Percentiles rank a stretch among this genome's conserved stretches.
phyloP scores from a whole-genome alignment of 2,329 filamentous ascomycete genomes.

The Trichoderma asperellum region DNA sequence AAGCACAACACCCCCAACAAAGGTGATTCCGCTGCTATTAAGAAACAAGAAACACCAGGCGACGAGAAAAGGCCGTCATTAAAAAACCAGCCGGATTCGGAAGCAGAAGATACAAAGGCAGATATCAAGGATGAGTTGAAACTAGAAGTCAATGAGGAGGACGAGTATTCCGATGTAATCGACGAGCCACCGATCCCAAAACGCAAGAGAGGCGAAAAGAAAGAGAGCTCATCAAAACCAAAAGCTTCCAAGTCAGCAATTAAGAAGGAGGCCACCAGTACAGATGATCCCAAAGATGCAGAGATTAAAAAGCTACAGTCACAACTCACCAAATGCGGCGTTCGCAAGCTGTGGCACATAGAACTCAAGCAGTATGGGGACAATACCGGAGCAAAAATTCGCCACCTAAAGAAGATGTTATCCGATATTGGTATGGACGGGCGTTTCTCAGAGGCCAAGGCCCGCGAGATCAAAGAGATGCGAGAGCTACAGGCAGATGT shows the following conservation, averaged over 20 bases:
- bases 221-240: slow-evolving; percentile 36
- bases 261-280: slow-evolving; percentile 39
- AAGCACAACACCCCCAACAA: background rate
- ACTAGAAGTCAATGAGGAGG: slow-evolving; percentile 40
- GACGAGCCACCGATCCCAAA: slow-evolving; percentile 70
- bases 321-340: slow-evolving; percentile 85
- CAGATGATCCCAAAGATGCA: slow-evolving; percentile 65
- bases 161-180: slow-evolving; percentile 60
- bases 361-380: slow-evolving; percentile 77
- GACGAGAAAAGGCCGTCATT: slow-evolving; percentile 12
- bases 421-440: slow-evolving; percentile 85
- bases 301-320: slow-evolving; percentile 89
- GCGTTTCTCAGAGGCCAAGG: slow-evolving; percentile 82
- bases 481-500: slow-evolving; percentile 84
- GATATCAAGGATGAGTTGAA: slow-evolving; percentile 30
- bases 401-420: slow-evolving; percentile 78
- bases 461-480: slow-evolving; percentile 82
- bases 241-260: slow-evolving; percentile 36
- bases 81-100: slow-evolving; percentile 9
- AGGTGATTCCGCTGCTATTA: background rate
- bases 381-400: slow-evolving; percentile 77
- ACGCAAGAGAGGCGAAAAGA: slow-evolving; percentile 55
- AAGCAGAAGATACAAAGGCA: slow-evolving; percentile 29
- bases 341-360: slow-evolving; percentile 87
- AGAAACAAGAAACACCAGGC: slow-evolving; percentile 28